Percentiles rank a stretch among this genome's conserved stretches.
These are phyloP conservation scores for Yamadazyma epiphylla DNA, from an alignment of 1,139 yeast genomes.

Conservation along the genomic window DNA sequence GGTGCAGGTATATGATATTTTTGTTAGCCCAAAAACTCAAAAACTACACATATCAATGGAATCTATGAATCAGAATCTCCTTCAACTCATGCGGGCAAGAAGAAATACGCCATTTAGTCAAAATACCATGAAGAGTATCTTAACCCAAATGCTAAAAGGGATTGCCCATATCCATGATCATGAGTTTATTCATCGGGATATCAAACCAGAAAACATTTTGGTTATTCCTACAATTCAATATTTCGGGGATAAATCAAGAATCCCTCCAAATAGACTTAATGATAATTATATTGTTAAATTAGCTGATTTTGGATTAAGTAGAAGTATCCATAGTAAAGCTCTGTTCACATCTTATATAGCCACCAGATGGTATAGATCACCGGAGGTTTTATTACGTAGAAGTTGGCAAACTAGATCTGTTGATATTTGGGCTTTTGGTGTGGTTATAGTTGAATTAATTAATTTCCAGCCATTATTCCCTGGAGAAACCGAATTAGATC, in stretches of 20 bases:
- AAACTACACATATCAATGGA: slow-evolving; percentile 86
- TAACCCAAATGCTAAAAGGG: slow-evolving; percentile 71
- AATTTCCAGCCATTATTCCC: slow-evolving; percentile 79
- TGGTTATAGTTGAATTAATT: slow-evolving; percentile 78
- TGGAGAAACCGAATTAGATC: slow-evolving; percentile 76
- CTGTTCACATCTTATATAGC: slow-evolving; percentile 81
- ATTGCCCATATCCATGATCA: slow-evolving; percentile 75
- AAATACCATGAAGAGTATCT: slow-evolving; percentile 58
- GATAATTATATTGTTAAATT: slow-evolving; percentile 68
- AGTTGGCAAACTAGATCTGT: slow-evolving; percentile 68
- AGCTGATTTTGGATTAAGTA: slow-evolving; percentile 90
- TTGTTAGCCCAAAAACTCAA: slow-evolving; percentile 56
- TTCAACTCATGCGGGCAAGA: slow-evolving; percentile 64
- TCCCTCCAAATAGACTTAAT: slow-evolving; percentile 34
- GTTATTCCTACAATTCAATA: slow-evolving; percentile 55
- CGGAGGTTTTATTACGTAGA: slow-evolving; percentile 77
- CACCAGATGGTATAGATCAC: slow-evolving; percentile 95
- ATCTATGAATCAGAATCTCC: slow-evolving; percentile 75
- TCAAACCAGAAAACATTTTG: slow-evolving; percentile 74
- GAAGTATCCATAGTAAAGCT: slow-evolving; percentile 51
- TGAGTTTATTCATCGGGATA: slow-evolving; percentile 82
- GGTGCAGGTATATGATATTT: slow-evolving; percentile 73
- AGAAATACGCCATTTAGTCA: slow-evolving; percentile 49
- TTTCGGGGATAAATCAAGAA: slow-evolving; percentile 40
- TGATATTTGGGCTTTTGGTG: slow-evolving; percentile 94